Base-by-base conservation (phyloP, 1,284 basidiomycete species). In the Serendipita sp. region DNA sequence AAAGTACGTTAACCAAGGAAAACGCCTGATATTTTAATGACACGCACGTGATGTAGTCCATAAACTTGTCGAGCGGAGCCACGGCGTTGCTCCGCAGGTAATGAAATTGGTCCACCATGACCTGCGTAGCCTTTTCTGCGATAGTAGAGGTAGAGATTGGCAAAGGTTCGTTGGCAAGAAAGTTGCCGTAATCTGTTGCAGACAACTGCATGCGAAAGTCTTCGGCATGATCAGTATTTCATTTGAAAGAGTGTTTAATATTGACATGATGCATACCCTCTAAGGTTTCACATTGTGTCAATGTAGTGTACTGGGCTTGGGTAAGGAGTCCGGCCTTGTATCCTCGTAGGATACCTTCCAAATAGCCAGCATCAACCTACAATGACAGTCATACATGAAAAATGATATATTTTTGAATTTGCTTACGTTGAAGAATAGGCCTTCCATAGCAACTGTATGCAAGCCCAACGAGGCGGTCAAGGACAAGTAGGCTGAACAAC, bases 161-260 rank as follows among this genome's bases (percentile, higher is more conserved):
- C n/a, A 91, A 81, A 2, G 94, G 87, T 73, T 99, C 96, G 72
- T 97, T 98, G 42, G 95, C 86, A 60, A 99, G 86, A 73, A 99
- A 99, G 77, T 93, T 97, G 71, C 94, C 93, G 74, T 99, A 99
- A 77, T 99, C 96, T 8, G 95, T 99, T 4, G 94, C 85, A 5
- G 91, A 90, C 53, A 99, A 81, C 70, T 97, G 93, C 64, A 93
- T 91, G 66, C 91, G 79, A 73, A 97, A 86, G 75, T 96, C 93
- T 95, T 30, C 47, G 13, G 22, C 38, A 5, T 34, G 41, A 6
- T 38, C 35, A 38, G 35, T 6, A 38, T 6, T 38, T 5, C 35
- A 38, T 38, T 53, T 61, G 61, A 17, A 55, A 60, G 10, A 53
- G 32, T 30, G 35, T 29, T 30, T 35, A 65, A 60, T 66, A 64